A percentile compares a stretch with the other conserved stretches of the same genome.
Evolutionary conservation across 1,139 yeast species (phyloP).

Genomic region (Pneumocystis carinii): DNA sequence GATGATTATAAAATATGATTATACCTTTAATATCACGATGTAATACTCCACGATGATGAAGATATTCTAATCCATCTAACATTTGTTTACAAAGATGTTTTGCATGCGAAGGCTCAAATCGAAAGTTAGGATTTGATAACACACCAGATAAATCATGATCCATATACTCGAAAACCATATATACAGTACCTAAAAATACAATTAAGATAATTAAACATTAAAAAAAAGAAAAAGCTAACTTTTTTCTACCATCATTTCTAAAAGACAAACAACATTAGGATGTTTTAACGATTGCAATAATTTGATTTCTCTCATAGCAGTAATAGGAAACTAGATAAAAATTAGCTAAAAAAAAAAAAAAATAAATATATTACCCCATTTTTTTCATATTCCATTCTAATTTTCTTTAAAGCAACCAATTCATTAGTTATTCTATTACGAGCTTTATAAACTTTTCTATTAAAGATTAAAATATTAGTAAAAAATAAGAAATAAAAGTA

Average conservation of each 20-base stretch:
- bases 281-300: conserved; percentile 77
- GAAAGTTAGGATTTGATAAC: conserved; percentile 58
- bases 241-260: conserved; percentile 79
- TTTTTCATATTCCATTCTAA: conserved; percentile 70
- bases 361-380: conserved; percentile 40
- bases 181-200: conserved; percentile 37
- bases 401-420: conserved; percentile 66
- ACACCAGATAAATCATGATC: conserved; percentile 89
- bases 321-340: conserved; percentile 52
- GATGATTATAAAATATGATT: conserved; percentile 21
- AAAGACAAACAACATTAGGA: conserved; percentile 52
- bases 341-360: background rate
- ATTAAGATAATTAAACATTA: background rate
- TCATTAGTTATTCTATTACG: conserved; percentile 50
- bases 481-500: background rate
- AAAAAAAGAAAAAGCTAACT: background rate
- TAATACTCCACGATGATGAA: conserved; percentile 64
- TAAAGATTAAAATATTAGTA: background rate
- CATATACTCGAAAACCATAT: conserved; percentile 85
- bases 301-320: conserved; percentile 85
- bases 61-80: conserved; percentile 62
- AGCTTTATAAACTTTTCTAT: conserved; percentile 54
- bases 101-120: conserved; percentile 48
- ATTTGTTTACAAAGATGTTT: conserved; percentile 66
- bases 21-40: conserved; percentile 79